Percentiles rank a stretch among this genome's conserved stretches.
Conservation (phyloP, 2,329 filamentous ascomycete species). For the Chrysosporium keratinophilum region DNA sequence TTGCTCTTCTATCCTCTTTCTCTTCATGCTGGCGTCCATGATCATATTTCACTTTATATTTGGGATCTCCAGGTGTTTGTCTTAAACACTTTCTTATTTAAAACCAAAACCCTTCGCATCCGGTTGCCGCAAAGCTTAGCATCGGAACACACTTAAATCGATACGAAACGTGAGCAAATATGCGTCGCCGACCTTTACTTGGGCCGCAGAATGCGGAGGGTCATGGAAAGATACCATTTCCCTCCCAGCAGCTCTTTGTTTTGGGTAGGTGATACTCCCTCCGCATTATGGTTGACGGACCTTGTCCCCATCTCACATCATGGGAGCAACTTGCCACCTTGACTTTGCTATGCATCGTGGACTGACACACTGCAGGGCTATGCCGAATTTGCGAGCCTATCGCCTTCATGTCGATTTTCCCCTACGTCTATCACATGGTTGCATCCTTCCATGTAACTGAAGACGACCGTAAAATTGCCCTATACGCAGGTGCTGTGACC, state of each 20-base stretch:
- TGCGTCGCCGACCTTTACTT: slow-evolving; percentile 1
- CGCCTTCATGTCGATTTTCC: slow-evolving; percentile 98
- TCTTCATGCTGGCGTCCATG: background rate
- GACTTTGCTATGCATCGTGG: slow-evolving; percentile 13
- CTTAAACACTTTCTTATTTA: background rate
- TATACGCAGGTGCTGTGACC: slow-evolving; percentile 92
- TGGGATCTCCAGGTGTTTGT: background rate
- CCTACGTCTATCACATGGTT: slow-evolving; percentile 97
- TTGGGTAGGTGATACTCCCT: slow-evolving; percentile 36
- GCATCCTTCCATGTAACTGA: slow-evolving; percentile 77
- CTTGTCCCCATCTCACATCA: background rate
- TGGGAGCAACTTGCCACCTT: background rate
- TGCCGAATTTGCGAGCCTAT: slow-evolving; percentile 97
- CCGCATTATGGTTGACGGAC: too few species aligned
- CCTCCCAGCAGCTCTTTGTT: slow-evolving; percentile 48
- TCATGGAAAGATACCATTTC: slow-evolving; percentile 41
- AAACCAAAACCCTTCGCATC: background rate
- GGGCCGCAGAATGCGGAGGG: slow-evolving; percentile 1
- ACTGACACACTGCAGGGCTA: slow-evolving; percentile 48
- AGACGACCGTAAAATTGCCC: slow-evolving; percentile 67
- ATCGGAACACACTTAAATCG: background rate
- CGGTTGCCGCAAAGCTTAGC: background rate
- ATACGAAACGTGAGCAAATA: background rate
- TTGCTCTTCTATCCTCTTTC: background rate
- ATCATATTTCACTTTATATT: background rate